Base-by-base conservation (phyloP, 257 asterid species). In the Fraxinus quadrangulata region DNA sequence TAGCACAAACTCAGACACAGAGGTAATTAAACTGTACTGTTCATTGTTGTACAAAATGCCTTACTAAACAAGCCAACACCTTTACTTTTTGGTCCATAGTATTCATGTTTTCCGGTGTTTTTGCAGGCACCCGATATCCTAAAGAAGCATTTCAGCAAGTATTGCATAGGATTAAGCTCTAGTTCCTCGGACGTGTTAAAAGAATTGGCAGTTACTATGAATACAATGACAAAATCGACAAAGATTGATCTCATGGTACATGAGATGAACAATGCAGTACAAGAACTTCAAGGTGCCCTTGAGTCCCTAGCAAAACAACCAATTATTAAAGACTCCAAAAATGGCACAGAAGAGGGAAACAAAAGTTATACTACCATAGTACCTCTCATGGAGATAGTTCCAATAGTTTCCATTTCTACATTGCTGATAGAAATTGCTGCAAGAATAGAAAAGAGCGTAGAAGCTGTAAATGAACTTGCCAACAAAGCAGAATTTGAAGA, bases 381-480 rank as follows among this genome's bases (percentile, higher is more conserved):
- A 16, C 81, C 86, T 1, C 84, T 92, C 19, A 81, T 81, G 74
- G 90, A 91, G 70, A 83, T 89, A 45, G 84, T 90, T 75, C 94
- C 95, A 40, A 73, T 90, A 68, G 86, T 88, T 68, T 87, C 92
- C 16, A 63, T 83, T 54, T 85, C 94, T 4, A 86, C 96, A 17
- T 78, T 91, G 85, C 66, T 93, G 77, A 80, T 81, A 45, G 98
- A 93, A 86, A 88, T 93, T 33, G 92, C 92, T 68, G 81, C 84
- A 72, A 87, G 97, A 83, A 87, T 85, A 8, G 88, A 83, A 72
- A 88, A 82, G 40, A 75, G 87, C 71, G 89, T 83, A 10, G 83
- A 80, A 66, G 88, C 85, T 0, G 91, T 89, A 9, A 76, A 82
- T 42, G 89, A 68, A 45, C 77, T 91, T 67, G 93, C 96, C 30